Evolutionary conservation across 306 rosid genomes (phyloP).

Genomic region (Lablab purpureus): DNA sequence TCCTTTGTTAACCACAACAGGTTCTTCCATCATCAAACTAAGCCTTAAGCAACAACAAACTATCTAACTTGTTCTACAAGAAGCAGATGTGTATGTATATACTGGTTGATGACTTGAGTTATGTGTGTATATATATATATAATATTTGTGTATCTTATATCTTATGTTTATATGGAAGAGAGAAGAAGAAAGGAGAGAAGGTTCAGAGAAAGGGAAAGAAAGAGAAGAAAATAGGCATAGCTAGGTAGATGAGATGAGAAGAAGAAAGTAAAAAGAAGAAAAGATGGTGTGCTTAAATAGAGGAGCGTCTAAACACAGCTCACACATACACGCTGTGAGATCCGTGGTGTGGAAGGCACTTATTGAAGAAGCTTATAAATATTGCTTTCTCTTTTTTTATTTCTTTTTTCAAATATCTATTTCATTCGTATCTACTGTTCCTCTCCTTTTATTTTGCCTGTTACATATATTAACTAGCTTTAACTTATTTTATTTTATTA

Average conservation of each 20-base stretch:
- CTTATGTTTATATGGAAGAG: neutral
- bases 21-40: conserved; percentile 49
- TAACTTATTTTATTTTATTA: neutral
- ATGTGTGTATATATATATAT: neutral
- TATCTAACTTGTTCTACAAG: conserved; percentile 2
- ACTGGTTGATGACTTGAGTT: neutral
- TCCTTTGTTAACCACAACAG: conserved; percentile 50
- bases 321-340: conserved; percentile 41
- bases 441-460: neutral
- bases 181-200: neutral
- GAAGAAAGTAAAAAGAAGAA: conserved; percentile 50
- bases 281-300: conserved; percentile 56
- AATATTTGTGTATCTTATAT: neutral
- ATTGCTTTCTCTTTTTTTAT: neutral
- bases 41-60: neutral
- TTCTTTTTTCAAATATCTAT: neutral
- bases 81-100: neutral
- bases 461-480: neutral
- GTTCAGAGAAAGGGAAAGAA: neutral
- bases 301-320: conserved; percentile 52
- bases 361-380: conserved; percentile 51
- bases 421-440: neutral
- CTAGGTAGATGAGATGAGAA: conserved; percentile 1
- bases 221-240: neutral
- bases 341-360: conserved; percentile 73